These are phyloP conservation scores for Phytophthora gonapodyides DNA, from an alignment of 352 stramenopile genomes.

Conservation along the genomic window DNA sequence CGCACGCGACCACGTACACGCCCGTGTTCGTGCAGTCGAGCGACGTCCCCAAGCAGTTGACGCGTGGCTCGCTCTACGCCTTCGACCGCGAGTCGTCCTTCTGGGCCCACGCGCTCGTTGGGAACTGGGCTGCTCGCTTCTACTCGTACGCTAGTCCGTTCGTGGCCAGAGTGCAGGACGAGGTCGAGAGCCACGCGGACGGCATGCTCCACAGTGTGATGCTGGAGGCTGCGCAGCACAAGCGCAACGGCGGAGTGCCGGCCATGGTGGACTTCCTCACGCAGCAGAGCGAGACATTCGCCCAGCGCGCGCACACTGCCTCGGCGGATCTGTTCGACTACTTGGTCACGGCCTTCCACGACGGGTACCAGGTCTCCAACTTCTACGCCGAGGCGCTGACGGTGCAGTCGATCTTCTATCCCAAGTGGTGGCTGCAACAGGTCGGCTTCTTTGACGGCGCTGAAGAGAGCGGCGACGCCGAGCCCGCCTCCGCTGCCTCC, in stretches of 20 bases:
- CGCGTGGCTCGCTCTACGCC: constrained; percentile 63
- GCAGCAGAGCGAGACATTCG: constrained; percentile 49
- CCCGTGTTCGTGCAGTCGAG: constrained; percentile 84
- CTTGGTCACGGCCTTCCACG: constrained; percentile 81
- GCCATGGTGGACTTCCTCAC: constrained; percentile 69
- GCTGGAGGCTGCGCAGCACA: constrained; percentile 41
- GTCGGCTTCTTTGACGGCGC: constrained; percentile 71
- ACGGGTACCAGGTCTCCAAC: constrained; percentile 74
- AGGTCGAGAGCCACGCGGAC: constrained; percentile 57
- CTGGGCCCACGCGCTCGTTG: constrained; percentile 83
- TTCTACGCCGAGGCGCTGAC: constrained; percentile 48
- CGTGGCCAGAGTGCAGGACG: constrained; percentile 58
- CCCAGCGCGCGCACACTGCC: constrained; percentile 52
- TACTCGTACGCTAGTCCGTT: constrained; percentile 72
- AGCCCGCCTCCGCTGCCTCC: constrained; percentile 10
- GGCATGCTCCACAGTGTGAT: constrained; percentile 43
- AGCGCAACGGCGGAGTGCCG: constrained; percentile 41
- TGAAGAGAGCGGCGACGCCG: constrained; percentile 18
- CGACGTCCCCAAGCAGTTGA: constrained; percentile 51
- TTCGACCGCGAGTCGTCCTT: constrained; percentile 71
- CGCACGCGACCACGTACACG: constrained; percentile 87
- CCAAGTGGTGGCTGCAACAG: constrained; percentile 81
- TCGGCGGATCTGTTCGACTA: constrained; percentile 70
- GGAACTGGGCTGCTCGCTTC: constrained; percentile 83
- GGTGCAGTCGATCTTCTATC: constrained; percentile 76